Base-by-base conservation (phyloP, 192 early-diverging fungal species). In the Podila minutissima region DNA sequence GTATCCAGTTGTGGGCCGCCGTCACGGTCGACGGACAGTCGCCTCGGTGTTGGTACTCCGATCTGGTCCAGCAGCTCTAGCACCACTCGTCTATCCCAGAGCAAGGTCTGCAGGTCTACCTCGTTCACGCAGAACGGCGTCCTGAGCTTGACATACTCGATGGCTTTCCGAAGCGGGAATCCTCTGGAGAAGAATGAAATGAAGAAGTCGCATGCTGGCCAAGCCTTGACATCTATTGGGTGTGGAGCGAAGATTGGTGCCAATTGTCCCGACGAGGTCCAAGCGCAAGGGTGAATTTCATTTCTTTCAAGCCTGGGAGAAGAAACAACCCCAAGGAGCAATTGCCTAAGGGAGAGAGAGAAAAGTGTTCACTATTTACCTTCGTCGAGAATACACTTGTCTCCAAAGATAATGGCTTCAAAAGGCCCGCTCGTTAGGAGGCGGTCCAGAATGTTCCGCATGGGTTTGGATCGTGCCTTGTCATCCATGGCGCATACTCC, bases 141-240 rank as follows among this genome's bases (percentile, higher is more conserved):
- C 58, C 94, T 88, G 38, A 95, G 88, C 46, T 92, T 85, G 12
- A 93, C 91, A 75, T 98, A 98, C 63, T 91, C 85, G 49, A 96
- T 93, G 0, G 97, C 96, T 83, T 98, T 98, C 28, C 92, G 89
- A n/a, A 98, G 85, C 8, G 97, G 97, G 71, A 98, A 98, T 19
- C 95, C 96, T n/a, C 75, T 74, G n/a, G 95, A 97, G 83, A 97
- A 98, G 85, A 98, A 98, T 19, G 95, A 94, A 26, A 98, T 96
- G 59, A 98, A 89, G 76, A 97, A 96, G 82, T 98, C 95, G 85
- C 96, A 97, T 2, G 85, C 83, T 5, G 97, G 97, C 97, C 97
- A 97, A 62, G 90, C 87, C 46, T 93, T 89, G 24, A 96, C 89
- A 69, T 88, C 93, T 93, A 69, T 24, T 28, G 33, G 31, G 66